Conservation (phyloP, 2,329 filamentous ascomycete species). For the Ilyonectria sp. region DNA sequence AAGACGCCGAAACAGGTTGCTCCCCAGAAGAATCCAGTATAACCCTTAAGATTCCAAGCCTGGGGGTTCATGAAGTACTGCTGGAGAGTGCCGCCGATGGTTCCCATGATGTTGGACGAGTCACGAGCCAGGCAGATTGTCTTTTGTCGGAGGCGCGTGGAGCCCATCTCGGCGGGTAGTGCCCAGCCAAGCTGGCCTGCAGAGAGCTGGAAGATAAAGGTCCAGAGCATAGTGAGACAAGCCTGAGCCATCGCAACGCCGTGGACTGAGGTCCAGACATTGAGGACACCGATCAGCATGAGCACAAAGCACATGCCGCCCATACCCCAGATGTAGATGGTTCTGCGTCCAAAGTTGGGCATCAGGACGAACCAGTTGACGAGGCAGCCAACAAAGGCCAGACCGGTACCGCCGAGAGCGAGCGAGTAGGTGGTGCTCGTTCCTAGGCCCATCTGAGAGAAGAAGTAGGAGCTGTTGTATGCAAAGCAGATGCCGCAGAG, state of each 20-base stretch:
- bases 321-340: conserved; percentile 61
- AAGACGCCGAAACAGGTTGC: conserved; percentile 45
- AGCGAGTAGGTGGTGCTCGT: conserved; percentile 51
- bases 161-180: conserved; percentile 51
- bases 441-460: conserved; percentile 54
- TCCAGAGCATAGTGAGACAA: conserved; percentile 52
- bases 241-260: conserved; percentile 53
- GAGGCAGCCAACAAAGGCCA: conserved; percentile 59
- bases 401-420: conserved; percentile 56
- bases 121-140: conserved; percentile 52
- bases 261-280: conserved; percentile 47
- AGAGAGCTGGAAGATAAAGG: conserved; percentile 53
- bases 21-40: conserved; percentile 55
- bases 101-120: conserved; percentile 38
- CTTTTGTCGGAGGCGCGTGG: conserved; percentile 51
- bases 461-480: conserved; percentile 60
- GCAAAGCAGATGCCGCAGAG: conserved; percentile 55
- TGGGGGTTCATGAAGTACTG: conserved; percentile 56
- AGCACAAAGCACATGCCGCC: conserved; percentile 56
- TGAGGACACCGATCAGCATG: conserved; percentile 60
- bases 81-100: conserved; percentile 46
- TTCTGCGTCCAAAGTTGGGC: conserved; percentile 60
- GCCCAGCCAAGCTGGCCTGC: conserved; percentile 57
- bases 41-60: conserved; percentile 55
- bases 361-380: conserved; percentile 60